Conservation (phyloP, 305 asterid genomes). For the Galium porrigens region DNA sequence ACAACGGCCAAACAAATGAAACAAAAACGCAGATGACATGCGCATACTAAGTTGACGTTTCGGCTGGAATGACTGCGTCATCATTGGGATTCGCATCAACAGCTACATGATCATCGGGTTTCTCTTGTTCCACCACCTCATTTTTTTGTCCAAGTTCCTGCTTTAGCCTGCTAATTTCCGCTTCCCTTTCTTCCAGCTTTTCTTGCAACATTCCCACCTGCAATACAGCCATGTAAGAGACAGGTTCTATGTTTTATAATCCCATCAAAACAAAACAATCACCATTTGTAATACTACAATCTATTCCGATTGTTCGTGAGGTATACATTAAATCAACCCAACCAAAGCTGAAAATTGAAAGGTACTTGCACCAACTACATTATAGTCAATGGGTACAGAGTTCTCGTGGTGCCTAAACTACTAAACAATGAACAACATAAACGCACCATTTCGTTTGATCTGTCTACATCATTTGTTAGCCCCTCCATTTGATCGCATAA, state of each 20-base stretch:
- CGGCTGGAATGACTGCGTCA: background rate
- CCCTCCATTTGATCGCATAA: constrained; percentile 65
- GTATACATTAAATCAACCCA: background rate
- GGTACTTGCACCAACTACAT: background rate
- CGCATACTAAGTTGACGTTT: background rate
- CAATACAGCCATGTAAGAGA: background rate
- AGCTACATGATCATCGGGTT: background rate
- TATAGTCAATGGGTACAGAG: background rate
- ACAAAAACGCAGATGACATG: background rate
- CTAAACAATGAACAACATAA: background rate
- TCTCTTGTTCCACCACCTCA: constrained; percentile 3
- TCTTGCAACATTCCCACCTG: constrained; percentile 75
- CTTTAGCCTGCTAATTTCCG: constrained; percentile 36
- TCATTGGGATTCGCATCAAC: constrained; percentile 1
- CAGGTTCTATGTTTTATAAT: background rate
- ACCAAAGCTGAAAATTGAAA: background rate
- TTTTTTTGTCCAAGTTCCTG: constrained; percentile 3
- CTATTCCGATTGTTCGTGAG: background rate
- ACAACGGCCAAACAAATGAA: background rate
- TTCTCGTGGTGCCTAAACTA: background rate
- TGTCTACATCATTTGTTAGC: constrained; percentile 52
- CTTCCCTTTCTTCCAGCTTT: constrained; percentile 58
- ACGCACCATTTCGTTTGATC: constrained; percentile 82
- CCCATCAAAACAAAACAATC: background rate
- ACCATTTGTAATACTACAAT: background rate